Evolutionary conservation across 139 green algal species (phyloP), one percentile per base, ranked within the genome.

Genomic region (Zygnema cylindricum): DNA sequence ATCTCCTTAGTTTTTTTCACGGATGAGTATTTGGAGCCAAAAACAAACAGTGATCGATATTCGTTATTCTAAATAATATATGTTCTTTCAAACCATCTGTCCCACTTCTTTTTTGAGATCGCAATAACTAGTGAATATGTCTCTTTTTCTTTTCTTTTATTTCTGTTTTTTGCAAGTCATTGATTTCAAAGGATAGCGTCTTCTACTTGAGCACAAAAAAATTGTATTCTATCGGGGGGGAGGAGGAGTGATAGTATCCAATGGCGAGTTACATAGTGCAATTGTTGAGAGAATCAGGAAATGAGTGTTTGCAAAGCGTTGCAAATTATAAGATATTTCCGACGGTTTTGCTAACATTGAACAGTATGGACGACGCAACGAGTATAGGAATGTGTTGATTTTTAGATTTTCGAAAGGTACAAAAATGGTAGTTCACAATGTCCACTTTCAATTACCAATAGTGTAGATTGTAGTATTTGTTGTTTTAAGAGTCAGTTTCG

Each of bases 221-320:
- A 21, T 63, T 1, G 2, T 36, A 73, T 88, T 88, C 81, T 25
- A 25, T 55, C 79, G 78, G 7, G 54, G 63, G 30, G 87, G 87
- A 42, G 81, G 77, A 22, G 86, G 86, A 3, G 86, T 91, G 33
- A 69, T 91, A 3, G 86, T 87, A n/a, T 76, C 77, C 0, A 91
- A 91, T 77, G 86, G 86, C n/a, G 39, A 33, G 33, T 49, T 86
- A 84, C 88, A 90, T 86, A 41, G 73, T 69, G 69, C 57, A 86
- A 38, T 86, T 22, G 55, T 69, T n/a, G n/a, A n/a, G n/a, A n/a
- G n/a, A n/a, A n/a, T n/a, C n/a, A n/a, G n/a, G n/a, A n/a, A n/a
- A n/a, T n/a, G n/a, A n/a, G n/a, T n/a, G n/a, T n/a, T n/a, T n/a
- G n/a, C n/a, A n/a, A n/a, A n/a, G n/a, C n/a, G n/a, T n/a, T n/a